Percentiles rank a stretch among this genome's conserved stretches.
Conservation (phyloP, 176 grass and related monocot species). For the Neostapfia colusana region DNA sequence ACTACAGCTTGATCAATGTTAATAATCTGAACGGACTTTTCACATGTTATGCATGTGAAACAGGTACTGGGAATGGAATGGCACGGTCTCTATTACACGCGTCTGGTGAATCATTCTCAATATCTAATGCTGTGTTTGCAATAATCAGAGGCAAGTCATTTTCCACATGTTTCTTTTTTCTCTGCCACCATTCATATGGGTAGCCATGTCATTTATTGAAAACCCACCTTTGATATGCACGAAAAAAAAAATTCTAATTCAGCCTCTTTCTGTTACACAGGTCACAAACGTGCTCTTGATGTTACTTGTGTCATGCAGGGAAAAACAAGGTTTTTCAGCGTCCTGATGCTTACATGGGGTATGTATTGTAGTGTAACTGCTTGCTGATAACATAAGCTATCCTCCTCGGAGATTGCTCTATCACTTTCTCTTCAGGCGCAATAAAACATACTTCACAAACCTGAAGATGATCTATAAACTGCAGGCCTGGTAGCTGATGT, state of each 20-base stretch:
- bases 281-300: slow-evolving; percentile 81
- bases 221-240: slow-evolving; percentile 9
- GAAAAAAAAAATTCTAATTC: slow-evolving; percentile 33
- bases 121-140: slow-evolving; percentile 76
- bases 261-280: slow-evolving; percentile 44
- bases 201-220: slow-evolving; percentile 3
- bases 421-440: neutral
- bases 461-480: slow-evolving; percentile 50
- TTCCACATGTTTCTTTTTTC: slow-evolving; percentile 19
- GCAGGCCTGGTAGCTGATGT: slow-evolving; percentile 92
- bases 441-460: slow-evolving; percentile 5
- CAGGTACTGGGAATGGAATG: slow-evolving; percentile 98
- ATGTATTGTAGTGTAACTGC: slow-evolving; percentile 22
- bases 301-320: slow-evolving; percentile 78
- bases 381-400: neutral
- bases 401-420: slow-evolving; percentile 18
- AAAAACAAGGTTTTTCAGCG: slow-evolving; percentile 86
- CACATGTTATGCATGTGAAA: slow-evolving; percentile 27
- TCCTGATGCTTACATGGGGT: slow-evolving; percentile 99
- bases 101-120: slow-evolving; percentile 58
- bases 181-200: neutral
- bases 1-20: neutral
- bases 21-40: slow-evolving; percentile 22
- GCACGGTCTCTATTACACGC: slow-evolving; percentile 77
- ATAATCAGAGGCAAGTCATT: slow-evolving; percentile 66